These are phyloP conservation scores for Globisporangium paroecandrum DNA, from an alignment of 352 stramenopile genomes.

Conservation along the genomic window DNA sequence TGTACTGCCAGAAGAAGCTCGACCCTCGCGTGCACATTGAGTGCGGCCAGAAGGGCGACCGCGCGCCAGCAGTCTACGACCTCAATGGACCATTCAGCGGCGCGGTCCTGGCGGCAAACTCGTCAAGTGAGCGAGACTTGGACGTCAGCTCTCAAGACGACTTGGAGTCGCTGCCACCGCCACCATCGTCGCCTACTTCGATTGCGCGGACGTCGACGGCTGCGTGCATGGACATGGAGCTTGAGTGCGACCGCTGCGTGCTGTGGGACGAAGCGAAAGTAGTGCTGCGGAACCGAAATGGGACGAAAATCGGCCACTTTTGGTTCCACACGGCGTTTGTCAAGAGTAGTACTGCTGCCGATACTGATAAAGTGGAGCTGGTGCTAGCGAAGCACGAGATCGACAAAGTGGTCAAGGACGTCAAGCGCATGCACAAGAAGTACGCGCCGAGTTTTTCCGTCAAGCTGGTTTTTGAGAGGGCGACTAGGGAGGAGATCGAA, in stretches of 20 bases:
- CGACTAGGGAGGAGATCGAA: conserved; percentile 28
- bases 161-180: neutral
- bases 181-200: neutral
- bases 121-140: neutral
- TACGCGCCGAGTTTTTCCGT: conserved; percentile 48
- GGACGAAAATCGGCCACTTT: conserved; percentile 52
- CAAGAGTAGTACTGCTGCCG: conserved; percentile 4
- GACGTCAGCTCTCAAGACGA: conserved; percentile 11
- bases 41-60: conserved; percentile 26
- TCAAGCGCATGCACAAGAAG: conserved; percentile 65
- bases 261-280: conserved; percentile 68
- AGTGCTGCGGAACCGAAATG: conserved; percentile 37
- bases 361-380: conserved; percentile 27
- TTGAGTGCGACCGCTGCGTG: conserved; percentile 40
- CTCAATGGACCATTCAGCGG: conserved; percentile 22
- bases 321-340: conserved; percentile 82
- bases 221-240: conserved; percentile 31
- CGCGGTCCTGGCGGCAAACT: neutral
- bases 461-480: conserved; percentile 44
- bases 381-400: conserved; percentile 56
- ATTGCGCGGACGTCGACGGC: neutral
- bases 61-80: conserved; percentile 20
- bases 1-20: conserved; percentile 43
- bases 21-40: conserved; percentile 57
- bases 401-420: conserved; percentile 68